A percentile compares a stretch with the other conserved stretches of the same genome.
Conservation (phyloP, 2,329 filamentous ascomycete genomes). For the Aspergillus japonicus region DNA sequence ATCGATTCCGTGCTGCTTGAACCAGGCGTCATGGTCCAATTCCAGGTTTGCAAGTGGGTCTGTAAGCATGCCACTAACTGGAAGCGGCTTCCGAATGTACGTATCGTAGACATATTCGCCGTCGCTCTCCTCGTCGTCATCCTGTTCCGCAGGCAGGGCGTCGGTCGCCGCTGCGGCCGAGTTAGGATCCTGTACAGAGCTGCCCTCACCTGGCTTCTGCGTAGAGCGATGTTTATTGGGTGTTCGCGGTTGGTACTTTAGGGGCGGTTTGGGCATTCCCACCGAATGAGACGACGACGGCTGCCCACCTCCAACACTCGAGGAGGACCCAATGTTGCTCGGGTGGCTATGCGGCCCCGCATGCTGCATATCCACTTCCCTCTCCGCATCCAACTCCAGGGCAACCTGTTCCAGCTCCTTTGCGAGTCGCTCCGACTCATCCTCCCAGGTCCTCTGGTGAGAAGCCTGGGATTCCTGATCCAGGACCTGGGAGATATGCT, state of each 20-base stretch:
- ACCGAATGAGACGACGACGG: conserved; percentile 11
- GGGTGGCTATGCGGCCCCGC: conserved; percentile 4
- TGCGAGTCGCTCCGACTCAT: conserved; percentile 44
- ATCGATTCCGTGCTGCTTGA: conserved; percentile 30
- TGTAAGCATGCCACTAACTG: conserved; percentile 32
- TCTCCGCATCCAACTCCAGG: conserved; percentile 39
- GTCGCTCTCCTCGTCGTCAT: conserved; percentile 45
- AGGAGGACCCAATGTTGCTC: conserved; percentile 3
- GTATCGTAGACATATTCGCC: conserved; percentile 62
- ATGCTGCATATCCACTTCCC: conserved; percentile 16
- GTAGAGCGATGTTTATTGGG: conserved; percentile 30
- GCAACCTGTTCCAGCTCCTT: conserved; percentile 44
- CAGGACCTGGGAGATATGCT: conserved; percentile 32
- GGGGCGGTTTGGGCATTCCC: conserved; percentile 26
- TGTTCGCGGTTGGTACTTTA: conserved; percentile 39
- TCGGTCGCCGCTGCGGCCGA: background rate
- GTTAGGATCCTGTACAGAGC: background rate
- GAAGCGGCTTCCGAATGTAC: conserved; percentile 53
- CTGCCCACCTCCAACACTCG: background rate
- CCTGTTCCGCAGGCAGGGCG: conserved; percentile 4
- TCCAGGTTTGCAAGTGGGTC: conserved; percentile 36
- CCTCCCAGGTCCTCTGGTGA: conserved; percentile 42
- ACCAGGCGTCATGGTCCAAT: conserved; percentile 25
- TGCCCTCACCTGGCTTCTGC: background rate
- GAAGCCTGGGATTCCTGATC: conserved; percentile 37